Percentiles rank a stretch among this genome's conserved stretches.
Evolutionary conservation across 169 alveolate species (phyloP).

Genomic region (Plasmodium relictum): DNA sequence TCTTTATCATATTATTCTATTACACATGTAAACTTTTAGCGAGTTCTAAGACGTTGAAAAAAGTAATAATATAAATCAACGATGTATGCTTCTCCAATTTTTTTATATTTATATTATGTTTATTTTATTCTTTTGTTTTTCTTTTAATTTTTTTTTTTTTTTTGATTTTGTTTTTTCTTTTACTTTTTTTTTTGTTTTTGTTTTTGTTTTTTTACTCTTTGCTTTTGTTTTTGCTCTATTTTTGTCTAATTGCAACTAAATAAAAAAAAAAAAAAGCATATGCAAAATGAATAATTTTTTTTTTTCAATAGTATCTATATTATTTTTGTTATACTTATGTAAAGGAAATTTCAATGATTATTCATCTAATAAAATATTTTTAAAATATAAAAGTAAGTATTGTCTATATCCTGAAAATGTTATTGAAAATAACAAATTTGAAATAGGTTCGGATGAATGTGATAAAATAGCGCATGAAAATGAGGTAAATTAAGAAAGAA

Average conservation of each 20-base stretch:
- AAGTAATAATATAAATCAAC: slow-evolving; percentile 26
- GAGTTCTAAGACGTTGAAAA: slow-evolving; percentile 13
- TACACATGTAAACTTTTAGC: too few species aligned
- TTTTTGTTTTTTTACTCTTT: background rate
- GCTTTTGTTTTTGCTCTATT: background rate
- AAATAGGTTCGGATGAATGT: slow-evolving; percentile 60
- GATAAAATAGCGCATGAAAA: slow-evolving; percentile 57
- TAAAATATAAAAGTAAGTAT: slow-evolving; percentile 56
- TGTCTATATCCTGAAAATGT: slow-evolving; percentile 72
- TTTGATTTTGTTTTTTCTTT: background rate
- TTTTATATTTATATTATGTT: background rate
- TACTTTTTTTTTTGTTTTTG: background rate
- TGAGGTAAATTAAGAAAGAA: slow-evolving; percentile 53
- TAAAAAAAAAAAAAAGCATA: background rate
- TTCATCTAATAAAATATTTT: slow-evolving; percentile 38
- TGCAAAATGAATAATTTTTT: slow-evolving; percentile 27
- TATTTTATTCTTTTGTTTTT: background rate
- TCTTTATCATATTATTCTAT: background rate
- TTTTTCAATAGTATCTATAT: slow-evolving; percentile 10
- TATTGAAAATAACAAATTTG: slow-evolving; percentile 61
- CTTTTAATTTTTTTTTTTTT: slow-evolving; percentile 7
- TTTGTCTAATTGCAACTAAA: background rate
- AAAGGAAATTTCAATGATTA: slow-evolving; percentile 5
- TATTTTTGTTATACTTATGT: slow-evolving; percentile 15
- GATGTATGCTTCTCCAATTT: slow-evolving; percentile 7